Conservation (phyloP, 306 rosid species). For the Prunus mira region DNA sequence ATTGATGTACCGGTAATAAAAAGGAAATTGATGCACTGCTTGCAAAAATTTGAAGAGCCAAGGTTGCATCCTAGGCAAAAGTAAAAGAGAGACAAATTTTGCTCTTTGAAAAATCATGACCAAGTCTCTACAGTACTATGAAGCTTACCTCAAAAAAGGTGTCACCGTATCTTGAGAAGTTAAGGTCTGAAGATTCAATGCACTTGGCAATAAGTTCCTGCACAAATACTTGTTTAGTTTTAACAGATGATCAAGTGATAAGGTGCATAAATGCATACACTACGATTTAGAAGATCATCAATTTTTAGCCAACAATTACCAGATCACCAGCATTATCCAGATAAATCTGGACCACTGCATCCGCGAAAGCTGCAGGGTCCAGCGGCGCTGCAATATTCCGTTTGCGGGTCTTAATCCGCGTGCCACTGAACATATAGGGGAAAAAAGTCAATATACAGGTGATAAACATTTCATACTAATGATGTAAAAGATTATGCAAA, state of each 20-base stretch:
- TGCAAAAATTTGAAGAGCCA: background rate
- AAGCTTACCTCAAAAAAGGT: slow-evolving; percentile 88
- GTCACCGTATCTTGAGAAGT: slow-evolving; percentile 99
- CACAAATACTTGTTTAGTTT: slow-evolving; percentile 9
- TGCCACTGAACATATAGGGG: slow-evolving; percentile 57
- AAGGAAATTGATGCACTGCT: background rate
- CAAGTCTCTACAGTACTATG: background rate
- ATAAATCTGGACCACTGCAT: slow-evolving; percentile 99
- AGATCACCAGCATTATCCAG: slow-evolving; percentile 99
- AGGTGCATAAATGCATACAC: background rate
- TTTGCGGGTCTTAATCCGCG: slow-evolving; percentile 99
- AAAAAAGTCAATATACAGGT: background rate
- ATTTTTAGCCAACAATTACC: slow-evolving; percentile 47
- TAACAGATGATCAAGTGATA: background rate
- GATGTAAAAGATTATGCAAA: background rate
- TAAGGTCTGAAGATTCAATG: slow-evolving; percentile 84
- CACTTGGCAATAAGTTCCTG: slow-evolving; percentile 90
- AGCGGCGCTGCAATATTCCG: slow-evolving; percentile 99
- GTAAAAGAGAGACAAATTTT: background rate
- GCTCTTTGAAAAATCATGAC: background rate
- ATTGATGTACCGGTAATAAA: background rate
- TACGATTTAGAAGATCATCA: background rate
- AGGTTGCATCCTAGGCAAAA: background rate
- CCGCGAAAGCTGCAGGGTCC: slow-evolving; percentile 99
- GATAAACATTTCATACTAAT: background rate